These are phyloP conservation scores for Reticulascus tulasneorum DNA, from an alignment of 2,329 filamentous ascomycete species.

Conservation along the genomic window DNA sequence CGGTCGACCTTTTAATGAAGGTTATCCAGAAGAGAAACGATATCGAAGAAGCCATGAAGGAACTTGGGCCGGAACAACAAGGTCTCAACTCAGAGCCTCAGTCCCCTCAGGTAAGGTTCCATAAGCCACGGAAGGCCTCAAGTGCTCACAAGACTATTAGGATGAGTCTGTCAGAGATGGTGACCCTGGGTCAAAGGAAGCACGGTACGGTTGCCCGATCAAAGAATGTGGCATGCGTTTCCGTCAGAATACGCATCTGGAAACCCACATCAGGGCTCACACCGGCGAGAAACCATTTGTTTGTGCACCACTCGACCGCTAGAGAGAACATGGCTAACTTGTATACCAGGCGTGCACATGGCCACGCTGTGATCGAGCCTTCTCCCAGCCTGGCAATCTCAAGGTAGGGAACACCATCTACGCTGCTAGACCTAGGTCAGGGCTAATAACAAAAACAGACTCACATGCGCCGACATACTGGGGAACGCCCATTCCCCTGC, in stretches of 20 bases:
- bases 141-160: neutral
- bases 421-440: neutral
- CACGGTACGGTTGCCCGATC: constrained; percentile 69
- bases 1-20: constrained; percentile 85
- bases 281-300: constrained; percentile 90
- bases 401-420: constrained; percentile 54
- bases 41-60: constrained; percentile 23
- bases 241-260: constrained; percentile 86
- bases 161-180: neutral
- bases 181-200: constrained; percentile 28
- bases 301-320: constrained; percentile 31
- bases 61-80: constrained; percentile 13
- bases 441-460: constrained; percentile 47
- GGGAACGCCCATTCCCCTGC: constrained; percentile 80
- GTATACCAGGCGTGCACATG: constrained; percentile 63
- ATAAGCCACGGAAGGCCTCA: neutral
- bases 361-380: constrained; percentile 69
- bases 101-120: constrained; percentile 4
- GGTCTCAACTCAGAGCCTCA: constrained; percentile 10
- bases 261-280: constrained; percentile 84
- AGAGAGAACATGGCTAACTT: constrained; percentile 18
- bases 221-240: constrained; percentile 78
- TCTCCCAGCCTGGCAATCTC: constrained; percentile 87
- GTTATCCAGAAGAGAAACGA: constrained; percentile 69
- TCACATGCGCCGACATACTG: constrained; percentile 82